Percentiles rank a stretch among this genome's conserved stretches.
Conservation (phyloP, 495 filamentous ascomycete genomes). For the Xylaria sp. region DNA sequence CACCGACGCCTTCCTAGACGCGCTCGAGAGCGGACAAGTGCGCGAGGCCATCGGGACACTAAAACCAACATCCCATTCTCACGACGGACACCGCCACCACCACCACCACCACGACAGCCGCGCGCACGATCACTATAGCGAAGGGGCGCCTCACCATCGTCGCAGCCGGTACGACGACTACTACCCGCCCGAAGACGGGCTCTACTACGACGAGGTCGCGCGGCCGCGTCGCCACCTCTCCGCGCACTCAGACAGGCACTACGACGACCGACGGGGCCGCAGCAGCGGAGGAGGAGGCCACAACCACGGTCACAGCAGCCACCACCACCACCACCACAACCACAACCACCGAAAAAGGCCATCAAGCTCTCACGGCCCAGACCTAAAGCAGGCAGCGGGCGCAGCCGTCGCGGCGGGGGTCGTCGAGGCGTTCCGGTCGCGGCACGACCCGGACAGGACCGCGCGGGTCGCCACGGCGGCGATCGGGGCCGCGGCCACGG, state of each 20-base stretch:
- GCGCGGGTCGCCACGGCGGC: slow-evolving; percentile 26
- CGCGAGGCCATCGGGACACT: slow-evolving; percentile 17
- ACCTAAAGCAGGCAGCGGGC: slow-evolving; percentile 23
- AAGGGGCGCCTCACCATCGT: slow-evolving; percentile 5
- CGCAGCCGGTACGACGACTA: slow-evolving; percentile 18
- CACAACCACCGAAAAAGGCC: not conserved
- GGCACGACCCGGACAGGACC: slow-evolving; percentile 16
- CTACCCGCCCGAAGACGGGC: slow-evolving; percentile 1
- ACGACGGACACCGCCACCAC: slow-evolving; percentile 2
- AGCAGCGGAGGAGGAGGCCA: too few species aligned
- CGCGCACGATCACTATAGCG: slow-evolving; percentile 15
- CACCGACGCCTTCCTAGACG: slow-evolving; percentile 22
- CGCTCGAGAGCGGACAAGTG: slow-evolving; percentile 20
- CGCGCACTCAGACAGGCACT: slow-evolving; percentile 7
- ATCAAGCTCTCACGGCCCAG: slow-evolving; percentile 11
- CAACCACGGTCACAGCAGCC: not conserved
- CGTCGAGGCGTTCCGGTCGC: slow-evolving; percentile 30
- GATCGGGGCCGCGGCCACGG: slow-evolving; percentile 25
- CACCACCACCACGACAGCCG: slow-evolving; percentile 1
- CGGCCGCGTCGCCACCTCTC: slow-evolving; percentile 3
- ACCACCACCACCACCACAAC: slow-evolving; percentile 1
- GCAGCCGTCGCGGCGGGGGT: slow-evolving; percentile 23
- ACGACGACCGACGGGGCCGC: slow-evolving; percentile 2
- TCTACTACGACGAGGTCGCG: not conserved
- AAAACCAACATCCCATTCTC: slow-evolving; percentile 12